Evolutionary conservation across 78 protist genomes (phyloP), one percentile per base, ranked within the genome.

Genomic region (Salpingoeca rosetta): DNA sequence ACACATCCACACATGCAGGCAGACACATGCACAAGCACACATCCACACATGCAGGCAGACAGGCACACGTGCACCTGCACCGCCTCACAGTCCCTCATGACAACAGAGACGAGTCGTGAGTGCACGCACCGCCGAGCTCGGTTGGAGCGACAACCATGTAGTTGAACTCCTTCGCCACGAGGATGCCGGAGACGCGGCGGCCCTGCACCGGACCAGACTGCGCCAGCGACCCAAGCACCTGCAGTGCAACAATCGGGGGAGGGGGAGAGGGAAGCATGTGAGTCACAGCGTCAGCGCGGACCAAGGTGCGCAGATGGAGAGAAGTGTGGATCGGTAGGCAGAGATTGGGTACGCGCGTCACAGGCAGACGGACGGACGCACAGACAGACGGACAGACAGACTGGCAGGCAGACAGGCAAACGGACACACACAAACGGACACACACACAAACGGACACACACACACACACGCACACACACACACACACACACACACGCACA

Each of bases 141-240:
- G 22, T 31, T 3, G 75, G 25, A 24, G 22, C 3, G 28, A 36
- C 3, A 77, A 73, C 42, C 35, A 40, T 45, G 77, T 38, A 65
- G 57, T 38, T 85, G 65, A 91, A 88, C 44, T 87, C 93, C 84
- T 91, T 91, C n/a, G 85, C 80, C 1, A 91, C 91, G 25, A 87
- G 44, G 2, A 91, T 81, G 43, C 93, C 93, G 1, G 80, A 35
- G 24, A 91, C 31, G 27, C 56, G 39, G 26, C 79, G 86, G 25
- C n/a, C 28, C 36, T 80, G 38, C 24, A 51, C 39, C 3, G 93
- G 31, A 51, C 7, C 7, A 7, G 7, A 7, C 31, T 17, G 65
- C 7, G 65, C 65, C 65, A 51, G 65, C 65, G 7, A 22, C 31
- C 65, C 65, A 7, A 51, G 65, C 65, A 51, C 65, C 65, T 51